A percentile compares a stretch with the other conserved stretches of the same genome.
phyloP scores from a whole-genome alignment of 2,329 filamentous ascomycete species.

The Talaromyces atroroseus region DNA sequence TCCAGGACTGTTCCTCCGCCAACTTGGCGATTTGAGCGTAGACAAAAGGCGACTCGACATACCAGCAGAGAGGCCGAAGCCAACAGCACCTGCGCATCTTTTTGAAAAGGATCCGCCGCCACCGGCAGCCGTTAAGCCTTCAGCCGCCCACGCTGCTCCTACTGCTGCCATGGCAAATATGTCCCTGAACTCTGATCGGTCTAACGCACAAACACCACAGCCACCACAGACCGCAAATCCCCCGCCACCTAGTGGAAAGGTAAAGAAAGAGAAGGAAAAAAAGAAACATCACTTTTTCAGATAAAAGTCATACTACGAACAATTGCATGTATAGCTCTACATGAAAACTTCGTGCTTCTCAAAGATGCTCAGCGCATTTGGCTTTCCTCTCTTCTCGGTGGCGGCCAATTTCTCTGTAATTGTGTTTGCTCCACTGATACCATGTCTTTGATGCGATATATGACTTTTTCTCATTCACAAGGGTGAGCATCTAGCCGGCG shows the following conservation, averaged over 20 bases:
- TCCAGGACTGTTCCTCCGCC: conserved; percentile 73
- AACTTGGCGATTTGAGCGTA: conserved; percentile 71
- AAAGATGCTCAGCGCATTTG: conserved; percentile 4
- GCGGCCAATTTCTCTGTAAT: conserved; percentile 18
- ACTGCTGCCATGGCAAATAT: conserved; percentile 32
- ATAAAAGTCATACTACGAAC: conserved; percentile 16
- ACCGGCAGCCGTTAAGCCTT: conserved; percentile 18
- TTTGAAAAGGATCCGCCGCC: conserved; percentile 65
- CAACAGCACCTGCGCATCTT: conserved; percentile 77
- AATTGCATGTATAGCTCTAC: conserved; percentile 23
- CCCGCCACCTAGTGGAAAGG: conserved; percentile 33
- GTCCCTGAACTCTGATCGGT: conserved; percentile 30
- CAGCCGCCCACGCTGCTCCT: conserved; percentile 15
- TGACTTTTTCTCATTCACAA: not conserved
- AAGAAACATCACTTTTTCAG: conserved; percentile 56
- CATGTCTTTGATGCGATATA: conserved; percentile 18
- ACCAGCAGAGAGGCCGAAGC: conserved; percentile 71
- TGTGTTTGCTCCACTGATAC: conserved; percentile 29
- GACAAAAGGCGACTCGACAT: conserved; percentile 73
- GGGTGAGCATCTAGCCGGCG: conserved; percentile 6
- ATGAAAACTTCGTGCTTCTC: conserved; percentile 55
- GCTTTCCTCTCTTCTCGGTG: conserved; percentile 14
- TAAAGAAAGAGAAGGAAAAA: conserved; percentile 51
- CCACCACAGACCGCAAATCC: conserved; percentile 15
- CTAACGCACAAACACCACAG: conserved; percentile 24